A percentile compares a stretch with the other conserved stretches of the same genome.
Evolutionary conservation across 257 asterid genomes (phyloP).

Genomic region (Solanum tacnaense): DNA sequence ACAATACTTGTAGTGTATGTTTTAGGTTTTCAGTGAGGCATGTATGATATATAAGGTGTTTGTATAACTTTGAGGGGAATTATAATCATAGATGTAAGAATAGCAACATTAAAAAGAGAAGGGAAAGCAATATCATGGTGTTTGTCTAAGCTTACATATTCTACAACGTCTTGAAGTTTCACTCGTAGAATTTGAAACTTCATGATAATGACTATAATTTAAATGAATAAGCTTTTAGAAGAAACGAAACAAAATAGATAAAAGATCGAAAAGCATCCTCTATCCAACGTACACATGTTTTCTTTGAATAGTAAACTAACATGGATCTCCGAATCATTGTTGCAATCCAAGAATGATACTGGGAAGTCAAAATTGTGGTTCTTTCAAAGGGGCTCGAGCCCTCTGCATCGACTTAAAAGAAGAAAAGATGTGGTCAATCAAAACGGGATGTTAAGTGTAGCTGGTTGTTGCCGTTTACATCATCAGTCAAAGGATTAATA

Average conservation of each 20-base stretch:
- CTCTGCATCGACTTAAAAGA: neutral
- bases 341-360: neutral
- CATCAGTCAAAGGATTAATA: neutral
- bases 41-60: neutral
- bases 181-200: neutral
- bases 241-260: neutral
- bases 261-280: neutral
- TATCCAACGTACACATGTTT: neutral
- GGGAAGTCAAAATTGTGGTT: neutral
- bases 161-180: neutral
- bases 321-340: neutral
- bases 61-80: neutral
- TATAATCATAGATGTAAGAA: neutral
- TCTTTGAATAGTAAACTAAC: neutral
- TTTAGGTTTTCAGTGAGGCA: neutral
- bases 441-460: neutral
- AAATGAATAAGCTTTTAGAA: neutral
- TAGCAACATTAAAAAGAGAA: neutral
- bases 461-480: neutral
- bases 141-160: neutral
- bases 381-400: neutral
- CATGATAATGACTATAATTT: neutral
- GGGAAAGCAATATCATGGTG: neutral
- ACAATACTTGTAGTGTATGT: neutral
- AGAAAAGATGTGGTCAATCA: neutral